Percentiles rank a stretch among this genome's conserved stretches.
These are phyloP conservation scores for Gnetum montanum DNA, from an alignment of 75 land plant genomes.

Conservation along the genomic window DNA sequence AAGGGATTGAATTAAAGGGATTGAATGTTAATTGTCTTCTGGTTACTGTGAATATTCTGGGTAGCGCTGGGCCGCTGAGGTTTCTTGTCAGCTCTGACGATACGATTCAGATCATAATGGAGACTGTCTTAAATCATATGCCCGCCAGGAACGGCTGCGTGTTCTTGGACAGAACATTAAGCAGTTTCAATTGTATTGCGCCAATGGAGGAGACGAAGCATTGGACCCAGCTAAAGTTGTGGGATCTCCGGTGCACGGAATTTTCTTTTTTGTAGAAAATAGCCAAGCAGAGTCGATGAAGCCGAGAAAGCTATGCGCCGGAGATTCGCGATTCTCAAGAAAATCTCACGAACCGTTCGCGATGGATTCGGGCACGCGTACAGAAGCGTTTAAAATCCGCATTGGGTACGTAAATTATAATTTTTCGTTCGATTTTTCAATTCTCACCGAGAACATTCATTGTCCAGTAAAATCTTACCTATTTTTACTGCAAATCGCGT, in stretches of 20 bases:
- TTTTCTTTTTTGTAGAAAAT: constrained; percentile 55
- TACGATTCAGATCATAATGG: constrained; percentile 33
- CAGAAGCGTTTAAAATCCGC: too few relatives aligned
- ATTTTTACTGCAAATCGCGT: too few relatives aligned
- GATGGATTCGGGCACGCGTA: too few relatives aligned
- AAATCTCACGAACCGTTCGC: too few relatives aligned
- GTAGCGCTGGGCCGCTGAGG: constrained; percentile 66
- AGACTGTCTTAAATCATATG: constrained; percentile 43
- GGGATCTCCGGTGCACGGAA: constrained; percentile 34
- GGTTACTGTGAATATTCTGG: constrained; percentile 42
- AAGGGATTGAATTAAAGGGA: too few relatives aligned
- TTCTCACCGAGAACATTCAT: too few relatives aligned
- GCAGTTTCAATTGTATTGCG: constrained; percentile 40
- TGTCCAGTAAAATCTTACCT: too few relatives aligned
- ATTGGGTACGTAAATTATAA: too few relatives aligned
- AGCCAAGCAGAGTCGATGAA: not conserved
- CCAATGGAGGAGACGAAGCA: constrained; percentile 36
- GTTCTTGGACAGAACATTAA: constrained; percentile 43
- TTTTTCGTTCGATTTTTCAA: too few relatives aligned
- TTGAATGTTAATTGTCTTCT: constrained; percentile 29
- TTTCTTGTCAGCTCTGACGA: constrained; percentile 40
- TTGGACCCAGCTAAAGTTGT: constrained; percentile 28
- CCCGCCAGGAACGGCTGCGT: constrained; percentile 58
- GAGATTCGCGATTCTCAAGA: too few relatives aligned
- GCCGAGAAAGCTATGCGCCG: not conserved